Percentiles rank a stretch among this genome's conserved stretches.
Conservation (phyloP, 805 yeast species). For the Lipomyces spencermartinsiae region DNA sequence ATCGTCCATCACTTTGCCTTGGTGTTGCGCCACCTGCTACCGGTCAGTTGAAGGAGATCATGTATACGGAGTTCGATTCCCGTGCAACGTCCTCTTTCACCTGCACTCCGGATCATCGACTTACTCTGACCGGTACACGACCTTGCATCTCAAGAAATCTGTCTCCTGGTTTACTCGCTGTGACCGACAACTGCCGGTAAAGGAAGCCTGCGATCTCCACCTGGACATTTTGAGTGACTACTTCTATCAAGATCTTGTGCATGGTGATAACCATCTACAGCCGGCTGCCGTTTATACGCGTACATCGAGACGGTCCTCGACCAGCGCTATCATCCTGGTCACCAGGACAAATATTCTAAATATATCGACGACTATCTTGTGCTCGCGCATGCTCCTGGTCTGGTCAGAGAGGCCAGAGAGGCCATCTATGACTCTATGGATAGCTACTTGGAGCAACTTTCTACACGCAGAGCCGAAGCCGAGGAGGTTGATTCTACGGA, state of each 20-base stretch:
- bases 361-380: neutral
- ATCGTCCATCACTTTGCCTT: neutral
- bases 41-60: neutral
- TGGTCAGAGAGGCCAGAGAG: neutral
- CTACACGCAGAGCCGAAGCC: neutral
- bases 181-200: neutral
- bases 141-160: neutral
- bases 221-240: constrained; percentile 1
- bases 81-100: neutral
- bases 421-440: neutral
- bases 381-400: neutral
- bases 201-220: constrained; percentile 2
- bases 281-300: neutral
- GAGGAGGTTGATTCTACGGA: neutral
- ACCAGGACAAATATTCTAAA: neutral
- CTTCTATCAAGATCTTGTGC: neutral
- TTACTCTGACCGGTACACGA: neutral
- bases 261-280: neutral
- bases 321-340: neutral
- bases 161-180: neutral
- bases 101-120: neutral
- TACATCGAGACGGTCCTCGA: neutral
- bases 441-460: neutral
- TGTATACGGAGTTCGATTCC: neutral
- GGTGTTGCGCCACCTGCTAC: constrained; percentile 4